Evolutionary conservation across 352 stramenopile genomes (phyloP), one percentile per base, ranked within the genome.

Genomic region (Globisporangium alternatum): DNA sequence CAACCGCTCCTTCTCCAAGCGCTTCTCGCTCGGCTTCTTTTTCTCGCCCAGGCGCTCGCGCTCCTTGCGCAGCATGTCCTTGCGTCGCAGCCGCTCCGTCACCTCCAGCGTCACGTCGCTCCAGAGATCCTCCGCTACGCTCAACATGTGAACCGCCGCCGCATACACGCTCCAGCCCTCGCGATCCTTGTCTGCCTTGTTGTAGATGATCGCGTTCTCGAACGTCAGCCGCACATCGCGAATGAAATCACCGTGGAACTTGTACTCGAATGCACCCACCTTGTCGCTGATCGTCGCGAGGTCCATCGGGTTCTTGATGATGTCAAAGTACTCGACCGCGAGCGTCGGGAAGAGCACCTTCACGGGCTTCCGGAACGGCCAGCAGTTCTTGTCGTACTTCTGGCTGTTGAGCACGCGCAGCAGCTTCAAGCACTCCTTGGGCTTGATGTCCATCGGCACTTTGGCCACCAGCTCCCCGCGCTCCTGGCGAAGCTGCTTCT

Each of bases 321-420:
- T 79, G 13, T 93, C 77, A 62, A 90, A 93, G 56, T 95, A 95
- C 39, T 93, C 83, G 6, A 76, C 37, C 22, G 82, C 84, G 1
- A 95, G 71, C 28, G 74, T 70, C 28, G 86, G 86, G 54, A 95
- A 95, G 25, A 95, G 62, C 52, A 89, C 75, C 30, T 77, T 66
- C 30, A 90, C 87, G 35, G 87, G 74, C 43, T 95, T 92, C 25
- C 85, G 80, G 67, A 95, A 95, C 10, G 87, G 87, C 87, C 87
- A 94, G 62, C 80, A 91, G 62, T 91, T 88, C 62, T 93, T 94
- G 66, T 93, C 81, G 54, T 94, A 77, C 71, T 95, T 95, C 57
- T 95, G 87, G 56, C 81, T 92, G 59, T 90, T 88, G n/a, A 95
- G 69, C 12, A 89, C 82, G 8, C 83, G 78, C 35, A 95, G 68